Percentiles rank a stretch among this genome's conserved stretches.
Evolutionary conservation across 208 protist genomes (phyloP).

Genomic region (Leishmania guyanensis): DNA sequence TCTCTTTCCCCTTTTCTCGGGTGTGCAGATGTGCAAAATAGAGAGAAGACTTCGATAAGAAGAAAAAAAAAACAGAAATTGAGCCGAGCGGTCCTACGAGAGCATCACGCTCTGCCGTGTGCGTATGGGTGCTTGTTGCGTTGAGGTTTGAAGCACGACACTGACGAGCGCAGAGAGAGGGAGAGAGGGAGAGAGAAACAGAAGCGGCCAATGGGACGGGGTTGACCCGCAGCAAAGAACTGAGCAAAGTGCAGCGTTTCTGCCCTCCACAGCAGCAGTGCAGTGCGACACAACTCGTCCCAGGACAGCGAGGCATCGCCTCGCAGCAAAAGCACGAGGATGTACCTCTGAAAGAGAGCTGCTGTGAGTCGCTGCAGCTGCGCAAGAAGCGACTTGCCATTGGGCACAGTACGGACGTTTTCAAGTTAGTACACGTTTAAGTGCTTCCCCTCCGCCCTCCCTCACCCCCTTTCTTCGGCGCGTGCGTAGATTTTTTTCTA

Average conservation of each 20-base stretch:
- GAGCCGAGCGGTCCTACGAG: not conserved
- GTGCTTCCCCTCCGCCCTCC: not conserved
- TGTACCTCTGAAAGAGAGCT: not conserved
- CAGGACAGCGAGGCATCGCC: not conserved
- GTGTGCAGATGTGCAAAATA: too few relatives aligned
- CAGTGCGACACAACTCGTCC: conserved; percentile 1
- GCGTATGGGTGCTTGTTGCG: not conserved
- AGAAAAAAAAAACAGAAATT: not conserved
- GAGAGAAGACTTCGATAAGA: not conserved
- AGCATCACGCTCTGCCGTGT: not conserved
- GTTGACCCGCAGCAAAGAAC: not conserved
- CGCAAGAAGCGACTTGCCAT: not conserved
- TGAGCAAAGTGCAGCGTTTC: not conserved
- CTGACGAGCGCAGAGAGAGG: not conserved
- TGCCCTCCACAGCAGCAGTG: not conserved
- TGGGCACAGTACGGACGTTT: not conserved
- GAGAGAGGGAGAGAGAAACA: not conserved
- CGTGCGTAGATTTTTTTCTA: not conserved
- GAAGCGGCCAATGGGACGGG: not conserved
- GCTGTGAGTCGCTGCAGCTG: not conserved
- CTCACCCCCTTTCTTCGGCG: not conserved
- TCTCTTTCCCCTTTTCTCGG: too few relatives aligned
- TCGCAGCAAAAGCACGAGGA: not conserved
- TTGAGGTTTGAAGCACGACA: not conserved
- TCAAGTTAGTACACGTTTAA: too few relatives aligned